These are phyloP conservation scores for Penicillium sp. DNA, from an alignment of 2,329 filamentous ascomycete species.

Conservation along the genomic window DNA sequence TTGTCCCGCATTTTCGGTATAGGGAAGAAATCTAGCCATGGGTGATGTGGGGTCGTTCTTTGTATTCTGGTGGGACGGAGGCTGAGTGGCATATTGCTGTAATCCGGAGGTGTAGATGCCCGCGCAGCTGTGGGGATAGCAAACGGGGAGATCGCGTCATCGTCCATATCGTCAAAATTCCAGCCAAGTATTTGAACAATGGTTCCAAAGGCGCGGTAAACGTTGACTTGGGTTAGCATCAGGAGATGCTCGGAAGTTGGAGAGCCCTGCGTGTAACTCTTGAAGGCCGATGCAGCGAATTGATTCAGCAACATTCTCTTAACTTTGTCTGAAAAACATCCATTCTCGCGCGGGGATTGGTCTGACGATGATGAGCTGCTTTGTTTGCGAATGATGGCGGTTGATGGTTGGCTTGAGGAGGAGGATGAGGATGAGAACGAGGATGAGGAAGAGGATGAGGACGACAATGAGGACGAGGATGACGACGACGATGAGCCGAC, in stretches of 20 bases:
- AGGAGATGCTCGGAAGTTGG: constrained; percentile 39
- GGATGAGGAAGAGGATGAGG: not conserved
- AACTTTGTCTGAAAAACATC: constrained; percentile 5
- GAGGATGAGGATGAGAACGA: not conserved
- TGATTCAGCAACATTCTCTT: constrained; percentile 14
- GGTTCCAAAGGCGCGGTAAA: constrained; percentile 38
- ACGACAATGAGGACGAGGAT: not conserved
- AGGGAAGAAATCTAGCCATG: constrained; percentile 42
- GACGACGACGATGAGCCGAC: constrained; percentile 7
- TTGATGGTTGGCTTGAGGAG: not conserved
- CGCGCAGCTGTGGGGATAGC: constrained; percentile 10
- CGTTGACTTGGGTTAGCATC: constrained; percentile 40
- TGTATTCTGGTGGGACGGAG: constrained; percentile 48
- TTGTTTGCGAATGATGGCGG: not conserved
- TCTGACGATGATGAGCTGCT: not conserved
- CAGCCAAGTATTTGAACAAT: constrained; percentile 38
- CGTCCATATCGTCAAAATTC: constrained; percentile 28
- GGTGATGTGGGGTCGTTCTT: constrained; percentile 45
- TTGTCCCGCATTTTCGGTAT: constrained; percentile 48
- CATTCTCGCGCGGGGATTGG: not conserved
- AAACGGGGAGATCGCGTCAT: constrained; percentile 37
- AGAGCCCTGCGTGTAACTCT: constrained; percentile 32
- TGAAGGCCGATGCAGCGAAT: constrained; percentile 29
- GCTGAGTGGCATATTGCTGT: constrained; percentile 28
- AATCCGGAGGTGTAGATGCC: not conserved